These are phyloP conservation scores for Thelonectria blattea DNA, from an alignment of 2,329 filamentous ascomycete species.

Conservation along the genomic window DNA sequence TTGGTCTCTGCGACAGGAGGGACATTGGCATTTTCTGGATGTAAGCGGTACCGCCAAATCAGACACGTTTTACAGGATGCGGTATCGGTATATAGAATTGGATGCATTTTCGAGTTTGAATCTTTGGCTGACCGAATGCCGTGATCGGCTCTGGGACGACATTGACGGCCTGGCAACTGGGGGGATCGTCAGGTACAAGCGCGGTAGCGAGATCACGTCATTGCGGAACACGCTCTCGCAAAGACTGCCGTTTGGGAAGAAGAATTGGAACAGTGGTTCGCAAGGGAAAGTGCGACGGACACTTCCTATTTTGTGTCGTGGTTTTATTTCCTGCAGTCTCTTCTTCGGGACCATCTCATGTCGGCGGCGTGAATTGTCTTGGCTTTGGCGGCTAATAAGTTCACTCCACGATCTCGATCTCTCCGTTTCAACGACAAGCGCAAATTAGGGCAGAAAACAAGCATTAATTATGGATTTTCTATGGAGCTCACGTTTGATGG, in stretches of 20 bases:
- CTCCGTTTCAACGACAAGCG: not conserved
- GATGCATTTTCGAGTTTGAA: not conserved
- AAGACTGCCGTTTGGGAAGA: not conserved
- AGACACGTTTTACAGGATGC: not conserved
- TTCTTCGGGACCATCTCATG: too few relatives aligned
- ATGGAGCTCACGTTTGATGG: not conserved
- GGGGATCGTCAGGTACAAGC: not conserved
- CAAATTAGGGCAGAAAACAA: not conserved
- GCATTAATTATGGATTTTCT: not conserved
- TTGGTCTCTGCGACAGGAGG: not conserved
- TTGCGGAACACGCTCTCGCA: not conserved
- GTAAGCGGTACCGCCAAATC: not conserved
- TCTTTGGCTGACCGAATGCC: not conserved
- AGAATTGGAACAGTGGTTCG: not conserved
- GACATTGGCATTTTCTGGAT: not conserved
- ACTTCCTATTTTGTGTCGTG: too few relatives aligned
- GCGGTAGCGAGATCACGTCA: not conserved
- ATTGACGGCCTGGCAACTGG: too few relatives aligned
- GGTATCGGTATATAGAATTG: too few relatives aligned
- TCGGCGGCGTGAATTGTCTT: not conserved
- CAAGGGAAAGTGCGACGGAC: not conserved
- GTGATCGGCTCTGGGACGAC: too few relatives aligned
- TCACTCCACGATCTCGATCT: not conserved
- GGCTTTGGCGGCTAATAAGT: not conserved
- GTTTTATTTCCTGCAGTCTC: too few relatives aligned